Percentiles rank a stretch among this genome's conserved stretches.
These are phyloP conservation scores for Ophiocordyceps camponoti-rufipedis DNA, from an alignment of 2,329 filamentous ascomycete genomes.

Conservation along the genomic window DNA sequence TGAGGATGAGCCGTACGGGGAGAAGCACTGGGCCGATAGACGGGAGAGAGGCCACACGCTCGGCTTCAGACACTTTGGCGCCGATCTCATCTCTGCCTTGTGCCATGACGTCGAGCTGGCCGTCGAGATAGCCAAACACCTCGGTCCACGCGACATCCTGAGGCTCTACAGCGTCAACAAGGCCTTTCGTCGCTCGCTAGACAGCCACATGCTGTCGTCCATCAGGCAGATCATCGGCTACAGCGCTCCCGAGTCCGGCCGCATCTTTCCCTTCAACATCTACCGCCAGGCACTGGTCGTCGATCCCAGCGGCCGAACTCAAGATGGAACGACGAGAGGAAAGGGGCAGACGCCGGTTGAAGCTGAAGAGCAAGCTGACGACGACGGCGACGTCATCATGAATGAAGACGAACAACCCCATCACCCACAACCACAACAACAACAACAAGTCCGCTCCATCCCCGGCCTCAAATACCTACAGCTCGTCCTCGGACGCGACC, in stretches of 20 bases:
- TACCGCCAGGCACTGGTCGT: conserved; percentile 38
- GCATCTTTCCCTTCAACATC: conserved; percentile 41
- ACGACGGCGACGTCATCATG: no score
- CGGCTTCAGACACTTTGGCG: conserved; percentile 8
- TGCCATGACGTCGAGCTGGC: conserved; percentile 30
- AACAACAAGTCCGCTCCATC: conserved; percentile 25
- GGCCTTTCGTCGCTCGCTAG: conserved; percentile 41
- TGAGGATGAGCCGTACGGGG: conserved; percentile 10
- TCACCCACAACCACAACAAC: no score
- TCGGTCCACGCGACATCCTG: conserved; percentile 38
- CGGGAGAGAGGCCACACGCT: conserved; percentile 1
- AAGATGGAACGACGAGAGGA: conserved; percentile 4
- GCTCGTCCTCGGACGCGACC: conserved; percentile 43
- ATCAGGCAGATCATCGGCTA: conserved; percentile 34
- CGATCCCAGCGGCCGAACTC: conserved; percentile 36
- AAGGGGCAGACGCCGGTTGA: conserved; percentile 2
- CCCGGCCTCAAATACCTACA: conserved; percentile 50
- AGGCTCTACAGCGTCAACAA: conserved; percentile 46
- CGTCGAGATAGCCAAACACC: conserved; percentile 33
- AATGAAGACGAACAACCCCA: no score
- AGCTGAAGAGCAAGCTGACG: neutral
- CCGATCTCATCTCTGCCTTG: conserved; percentile 25
- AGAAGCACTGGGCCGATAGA: neutral
- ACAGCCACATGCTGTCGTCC: conserved; percentile 38
- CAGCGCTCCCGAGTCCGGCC: conserved; percentile 34